These are phyloP conservation scores for Colletotrichum orbiculare DNA, from an alignment of 2,329 filamentous ascomycete genomes.

Conservation along the genomic window DNA sequence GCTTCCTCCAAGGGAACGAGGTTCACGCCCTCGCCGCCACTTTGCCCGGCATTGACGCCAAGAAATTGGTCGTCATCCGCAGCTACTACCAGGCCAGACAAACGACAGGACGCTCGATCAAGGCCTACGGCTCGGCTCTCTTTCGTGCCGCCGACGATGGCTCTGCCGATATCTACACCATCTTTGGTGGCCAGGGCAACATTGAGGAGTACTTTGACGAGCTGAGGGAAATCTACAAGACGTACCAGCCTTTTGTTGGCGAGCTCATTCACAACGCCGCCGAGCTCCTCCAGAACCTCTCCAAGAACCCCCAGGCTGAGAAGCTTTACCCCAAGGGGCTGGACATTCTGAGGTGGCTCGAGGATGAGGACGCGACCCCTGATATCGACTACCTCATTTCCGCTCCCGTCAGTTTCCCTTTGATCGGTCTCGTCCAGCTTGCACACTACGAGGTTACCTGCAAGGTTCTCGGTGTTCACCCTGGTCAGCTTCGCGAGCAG, in stretches of 20 bases:
- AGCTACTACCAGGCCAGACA: conserved; percentile 92
- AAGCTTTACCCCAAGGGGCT: conserved; percentile 98
- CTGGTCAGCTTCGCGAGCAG: conserved; percentile 86
- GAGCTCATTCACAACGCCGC: conserved; percentile 85
- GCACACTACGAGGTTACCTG: conserved; percentile 96
- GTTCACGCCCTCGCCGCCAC: conserved; percentile 89
- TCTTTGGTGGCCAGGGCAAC: conserved; percentile 97
- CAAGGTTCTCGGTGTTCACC: conserved; percentile 88
- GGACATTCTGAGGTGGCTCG: conserved; percentile 93
- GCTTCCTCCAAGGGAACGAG: conserved; percentile 94
- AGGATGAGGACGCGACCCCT: conserved; percentile 87
- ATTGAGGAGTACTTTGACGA: conserved; percentile 99
- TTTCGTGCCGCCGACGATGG: conserved; percentile 88
- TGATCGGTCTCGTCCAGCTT: conserved; percentile 96
- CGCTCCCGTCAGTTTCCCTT: conserved; percentile 92
- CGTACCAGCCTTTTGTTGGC: conserved; percentile 90
- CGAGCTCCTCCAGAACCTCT: conserved; percentile 86
- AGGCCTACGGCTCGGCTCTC: conserved; percentile 92
- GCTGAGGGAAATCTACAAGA: conserved; percentile 88
- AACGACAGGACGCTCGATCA: conserved; percentile 86
- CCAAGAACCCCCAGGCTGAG: conserved; percentile 85
- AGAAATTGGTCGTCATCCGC: conserved; percentile 90
- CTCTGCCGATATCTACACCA: conserved; percentile 87
- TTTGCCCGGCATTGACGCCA: conserved; percentile 89
- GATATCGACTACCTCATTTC: conserved; percentile 95